phyloP scores from a whole-genome alignment of 768 basidiomycete species.

The Serendipita sp. region DNA sequence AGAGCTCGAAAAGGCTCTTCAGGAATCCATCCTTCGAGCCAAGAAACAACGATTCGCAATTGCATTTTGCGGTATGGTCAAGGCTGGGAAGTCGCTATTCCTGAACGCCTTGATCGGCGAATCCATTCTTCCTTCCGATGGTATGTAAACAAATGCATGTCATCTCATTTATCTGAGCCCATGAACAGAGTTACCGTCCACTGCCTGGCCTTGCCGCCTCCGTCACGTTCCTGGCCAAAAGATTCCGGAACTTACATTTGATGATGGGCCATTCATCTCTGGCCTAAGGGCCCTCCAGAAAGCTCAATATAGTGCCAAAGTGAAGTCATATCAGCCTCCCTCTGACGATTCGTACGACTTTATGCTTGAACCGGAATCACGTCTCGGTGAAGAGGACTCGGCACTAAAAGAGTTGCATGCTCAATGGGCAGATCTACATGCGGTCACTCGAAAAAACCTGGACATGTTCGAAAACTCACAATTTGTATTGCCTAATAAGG shows the following conservation, averaged over 20 bases:
- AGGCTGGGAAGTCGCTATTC: not conserved
- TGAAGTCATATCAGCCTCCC: not conserved
- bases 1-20: not conserved
- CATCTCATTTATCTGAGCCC: not conserved
- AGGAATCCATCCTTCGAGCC: not conserved
- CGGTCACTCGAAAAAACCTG: not conserved
- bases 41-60: constrained; percentile 3
- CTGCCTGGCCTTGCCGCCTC: constrained; percentile 1
- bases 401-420: not conserved
- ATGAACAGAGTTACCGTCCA: not conserved
- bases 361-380: not conserved
- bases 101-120: constrained; percentile 3
- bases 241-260: not conserved
- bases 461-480: not conserved
- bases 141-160: not conserved
- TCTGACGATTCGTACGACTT: not conserved
- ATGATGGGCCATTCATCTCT: not conserved
- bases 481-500: not conserved
- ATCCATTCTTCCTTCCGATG: constrained; percentile 1
- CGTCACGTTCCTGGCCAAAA: not conserved
- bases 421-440: not conserved
- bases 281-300: not conserved
- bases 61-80: constrained; percentile 5
- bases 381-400: not conserved
- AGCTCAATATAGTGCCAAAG: not conserved